These are phyloP conservation scores for Avena eriantha DNA, from an alignment of 176 grass and related monocot genomes.

Conservation along the genomic window DNA sequence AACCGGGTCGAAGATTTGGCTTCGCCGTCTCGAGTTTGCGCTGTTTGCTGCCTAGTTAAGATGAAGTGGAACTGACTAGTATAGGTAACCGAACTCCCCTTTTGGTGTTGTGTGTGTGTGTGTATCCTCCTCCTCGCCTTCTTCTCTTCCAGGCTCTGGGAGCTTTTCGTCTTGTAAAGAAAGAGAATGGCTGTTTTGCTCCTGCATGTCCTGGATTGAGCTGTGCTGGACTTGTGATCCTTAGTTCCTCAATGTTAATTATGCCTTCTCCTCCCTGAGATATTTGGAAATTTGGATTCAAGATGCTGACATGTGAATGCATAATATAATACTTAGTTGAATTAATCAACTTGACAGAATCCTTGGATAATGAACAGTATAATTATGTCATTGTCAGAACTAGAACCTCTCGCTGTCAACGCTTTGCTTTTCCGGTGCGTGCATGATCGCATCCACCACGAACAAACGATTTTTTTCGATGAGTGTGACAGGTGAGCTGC, in stretches of 20 bases:
- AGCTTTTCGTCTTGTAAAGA: slow-evolving; percentile 63
- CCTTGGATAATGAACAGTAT: neutral
- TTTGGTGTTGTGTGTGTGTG: slow-evolving; percentile 31
- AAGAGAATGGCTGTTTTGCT: slow-evolving; percentile 49
- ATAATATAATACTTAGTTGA: neutral
- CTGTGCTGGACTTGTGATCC: slow-evolving; percentile 48
- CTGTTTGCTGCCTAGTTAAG: slow-evolving; percentile 50
- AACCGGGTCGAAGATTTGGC: slow-evolving; percentile 64
- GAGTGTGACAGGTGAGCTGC: slow-evolving; percentile 51
- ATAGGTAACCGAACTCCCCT: slow-evolving; percentile 42
- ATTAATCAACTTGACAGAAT: slow-evolving; percentile 6
- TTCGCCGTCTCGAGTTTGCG: slow-evolving; percentile 53
- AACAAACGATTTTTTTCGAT: neutral
- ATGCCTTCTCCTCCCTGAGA: neutral
- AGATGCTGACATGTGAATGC: neutral
- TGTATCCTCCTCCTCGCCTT: slow-evolving; percentile 11
- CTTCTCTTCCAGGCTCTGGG: slow-evolving; percentile 43
- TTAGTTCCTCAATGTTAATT: slow-evolving; percentile 45
- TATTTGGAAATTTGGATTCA: neutral
- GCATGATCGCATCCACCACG: slow-evolving; percentile 34
- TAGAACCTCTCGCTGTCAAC: slow-evolving; percentile 23
- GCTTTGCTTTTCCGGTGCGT: slow-evolving; percentile 42
- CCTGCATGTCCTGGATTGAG: slow-evolving; percentile 43
- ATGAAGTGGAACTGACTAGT: slow-evolving; percentile 54
- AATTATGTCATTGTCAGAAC: slow-evolving; percentile 10